Base-by-base conservation (phyloP, 2,329 filamentous ascomycete species). In the Calonectria hongkongensis region DNA sequence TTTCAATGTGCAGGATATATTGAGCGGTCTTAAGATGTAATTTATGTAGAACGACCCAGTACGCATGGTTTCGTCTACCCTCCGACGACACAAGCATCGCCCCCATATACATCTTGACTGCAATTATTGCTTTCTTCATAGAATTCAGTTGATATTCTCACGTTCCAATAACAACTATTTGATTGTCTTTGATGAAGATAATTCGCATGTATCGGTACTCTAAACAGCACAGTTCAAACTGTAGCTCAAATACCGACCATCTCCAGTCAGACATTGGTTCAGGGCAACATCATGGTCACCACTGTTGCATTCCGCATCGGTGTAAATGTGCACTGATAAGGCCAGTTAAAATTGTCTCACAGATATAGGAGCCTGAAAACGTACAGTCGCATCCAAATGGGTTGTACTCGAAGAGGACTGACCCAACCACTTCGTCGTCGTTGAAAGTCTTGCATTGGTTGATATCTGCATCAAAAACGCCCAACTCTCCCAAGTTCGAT, bases 401-500 rank as follows among this genome's bases (percentile, higher is more conserved):
- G 25, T 66, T 66, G 21, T 54, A 66, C 48, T 66, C 18, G 9
- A 66, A 54, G 12, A 30, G n/a, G 9, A 48, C 25, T 8, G 65
- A 67, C 10, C 51, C 27, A 30, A 67, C 28, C 7, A 18, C 27
- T 8, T 67, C 65, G 21, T 43, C 50, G 33, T 39, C 43, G 5
- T 48, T 25, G 16, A 67, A 67, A 0, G 39, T 39, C 27, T 58
- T 36, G 33, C 66, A 72, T 21, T 41, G 41, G 43, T 66, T 66
- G 30, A 69, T 47, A 5, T 50, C 43, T 3, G 58, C 28, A 12
- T 67, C 66, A 43, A 64, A 68, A 48, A 72, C 1, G 50, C 70
- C 68, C 13, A 69, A 13, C 12, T 72, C 33, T 18, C 70, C 70
- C 18, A 69, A 41, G 43, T 72, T 72, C 2, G 48, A 67, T 41